These are phyloP conservation scores for Neonectria neomacrospora DNA, from an alignment of 2,329 filamentous ascomycete species.

Conservation along the genomic window DNA sequence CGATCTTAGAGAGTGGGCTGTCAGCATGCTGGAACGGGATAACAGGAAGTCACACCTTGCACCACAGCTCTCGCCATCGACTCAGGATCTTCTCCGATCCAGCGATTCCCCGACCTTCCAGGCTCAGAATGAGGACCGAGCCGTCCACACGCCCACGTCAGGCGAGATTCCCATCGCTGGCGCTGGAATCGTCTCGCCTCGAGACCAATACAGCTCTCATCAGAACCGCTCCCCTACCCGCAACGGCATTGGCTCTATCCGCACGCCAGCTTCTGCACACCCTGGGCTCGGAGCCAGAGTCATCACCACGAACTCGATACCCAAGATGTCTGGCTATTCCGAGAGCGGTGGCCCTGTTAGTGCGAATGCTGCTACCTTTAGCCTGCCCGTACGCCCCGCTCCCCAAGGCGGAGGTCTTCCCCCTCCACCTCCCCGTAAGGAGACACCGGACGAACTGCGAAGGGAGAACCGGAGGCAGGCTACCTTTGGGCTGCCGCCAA, in stretches of 20 bases:
- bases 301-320: constrained; percentile 63
- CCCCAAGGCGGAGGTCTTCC: constrained; percentile 69
- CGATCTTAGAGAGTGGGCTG: constrained; percentile 91
- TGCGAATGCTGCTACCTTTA: constrained; percentile 64
- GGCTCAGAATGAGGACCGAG: constrained; percentile 55
- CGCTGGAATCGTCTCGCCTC: constrained; percentile 64
- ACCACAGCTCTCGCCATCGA: constrained; percentile 81
- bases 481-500: constrained; percentile 61
- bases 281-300: constrained; percentile 65
- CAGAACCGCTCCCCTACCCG: constrained; percentile 64
- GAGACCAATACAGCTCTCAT: constrained; percentile 58
- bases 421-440: constrained; percentile 69
- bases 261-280: constrained; percentile 55
- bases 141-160: constrained; percentile 72
- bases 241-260: constrained; percentile 58
- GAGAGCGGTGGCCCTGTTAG: constrained; percentile 55
- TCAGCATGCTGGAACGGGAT: constrained; percentile 92
- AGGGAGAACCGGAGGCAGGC: constrained; percentile 65
- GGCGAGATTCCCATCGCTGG: constrained; percentile 77
- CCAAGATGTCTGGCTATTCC: constrained; percentile 55
- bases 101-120: constrained; percentile 67
- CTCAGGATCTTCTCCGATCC: constrained; percentile 77
- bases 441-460: constrained; percentile 64
- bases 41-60: constrained; percentile 95
- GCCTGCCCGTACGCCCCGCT: constrained; percentile 72